Evolutionary conservation across 805 yeast genomes (phyloP).

Genomic region (Candida alai): DNA sequence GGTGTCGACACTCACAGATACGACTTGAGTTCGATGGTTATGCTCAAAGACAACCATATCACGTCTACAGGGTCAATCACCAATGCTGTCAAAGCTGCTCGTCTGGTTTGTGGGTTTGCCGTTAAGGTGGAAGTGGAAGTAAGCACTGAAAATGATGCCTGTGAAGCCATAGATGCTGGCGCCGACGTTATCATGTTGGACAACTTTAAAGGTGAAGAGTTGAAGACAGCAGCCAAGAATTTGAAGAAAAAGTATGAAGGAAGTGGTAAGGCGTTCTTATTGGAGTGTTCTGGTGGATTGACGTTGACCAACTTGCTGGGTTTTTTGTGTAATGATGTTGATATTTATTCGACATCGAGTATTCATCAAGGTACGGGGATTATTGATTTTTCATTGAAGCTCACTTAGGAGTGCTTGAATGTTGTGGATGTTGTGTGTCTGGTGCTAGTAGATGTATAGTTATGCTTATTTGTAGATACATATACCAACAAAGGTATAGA

Average conservation of each 20-base stretch:
- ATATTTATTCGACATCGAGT: conserved; percentile 84
- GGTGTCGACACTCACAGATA: conserved; percentile 92
- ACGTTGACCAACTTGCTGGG: conserved; percentile 60
- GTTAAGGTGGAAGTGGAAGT: conserved; percentile 92
- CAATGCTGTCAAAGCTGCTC: conserved; percentile 72
- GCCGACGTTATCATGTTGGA: conserved; percentile 96
- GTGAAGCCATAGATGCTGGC: conserved; percentile 90
- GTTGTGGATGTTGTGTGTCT: no score
- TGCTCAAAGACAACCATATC: conserved; percentile 92
- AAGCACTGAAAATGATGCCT: conserved; percentile 78
- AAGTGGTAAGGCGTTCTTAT: conserved; percentile 47
- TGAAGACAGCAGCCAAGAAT: conserved; percentile 59
- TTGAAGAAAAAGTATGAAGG: conserved; percentile 57
- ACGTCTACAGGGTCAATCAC: conserved; percentile 93
- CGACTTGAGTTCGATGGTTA: conserved; percentile 89
- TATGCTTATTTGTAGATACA: conserved; percentile 1
- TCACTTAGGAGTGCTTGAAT: no score
- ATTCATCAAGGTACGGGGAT: conserved; percentile 89
- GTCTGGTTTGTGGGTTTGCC: conserved; percentile 81
- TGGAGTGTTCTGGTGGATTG: conserved; percentile 93
- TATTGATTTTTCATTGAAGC: conserved; percentile 81
- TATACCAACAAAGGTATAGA: neutral
- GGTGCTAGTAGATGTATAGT: conserved; percentile 1
- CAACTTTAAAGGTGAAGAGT: conserved; percentile 67
- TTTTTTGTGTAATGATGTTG: conserved; percentile 75